Conservation (phyloP, 225 moss, liverwort and hornwort genomes). For the Bryoerythrophyllum caledonicum region DNA sequence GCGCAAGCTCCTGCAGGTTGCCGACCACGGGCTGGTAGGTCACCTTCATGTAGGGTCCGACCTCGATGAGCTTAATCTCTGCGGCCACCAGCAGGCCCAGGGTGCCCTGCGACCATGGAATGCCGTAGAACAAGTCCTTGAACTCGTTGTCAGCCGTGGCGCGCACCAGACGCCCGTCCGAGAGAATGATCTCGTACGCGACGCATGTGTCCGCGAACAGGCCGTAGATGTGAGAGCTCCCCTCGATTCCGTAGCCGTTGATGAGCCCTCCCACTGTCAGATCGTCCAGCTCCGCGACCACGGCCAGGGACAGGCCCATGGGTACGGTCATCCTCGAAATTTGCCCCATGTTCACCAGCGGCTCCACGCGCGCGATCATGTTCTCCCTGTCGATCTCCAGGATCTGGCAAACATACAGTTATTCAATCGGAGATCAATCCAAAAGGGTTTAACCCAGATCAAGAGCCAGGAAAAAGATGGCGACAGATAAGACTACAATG, state of each 20-base stretch:
- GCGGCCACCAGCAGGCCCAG: conserved; percentile 88
- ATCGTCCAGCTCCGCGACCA: conserved; percentile 96
- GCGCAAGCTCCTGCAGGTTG: conserved; percentile 63
- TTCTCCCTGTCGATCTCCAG: conserved; percentile 72
- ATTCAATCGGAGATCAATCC: no score
- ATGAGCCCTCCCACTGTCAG: conserved; percentile 95
- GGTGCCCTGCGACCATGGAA: conserved; percentile 99
- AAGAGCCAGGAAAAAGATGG: no score
- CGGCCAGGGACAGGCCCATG: conserved; percentile 78
- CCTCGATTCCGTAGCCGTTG: conserved; percentile 97
- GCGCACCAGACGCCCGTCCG: conserved; percentile 82
- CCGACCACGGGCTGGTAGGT: conserved; percentile 68
- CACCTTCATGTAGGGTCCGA: conserved; percentile 81
- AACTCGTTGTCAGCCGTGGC: conserved; percentile 88
- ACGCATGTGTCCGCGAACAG: conserved; percentile 94
- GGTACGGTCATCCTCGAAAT: conserved; percentile 86
- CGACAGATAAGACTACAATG: no score
- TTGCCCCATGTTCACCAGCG: conserved; percentile 93
- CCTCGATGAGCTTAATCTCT: conserved; percentile 83
- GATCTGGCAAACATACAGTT: conserved; percentile 22
- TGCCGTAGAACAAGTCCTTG: conserved; percentile 78
- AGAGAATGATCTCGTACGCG: conserved; percentile 83
- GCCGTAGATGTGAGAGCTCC: conserved; percentile 95
- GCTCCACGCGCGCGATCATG: conserved; percentile 85
- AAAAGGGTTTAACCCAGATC: neutral